phyloP scores from a whole-genome alignment of 2,329 filamentous ascomycete species.

The Fusarium sp. region DNA sequence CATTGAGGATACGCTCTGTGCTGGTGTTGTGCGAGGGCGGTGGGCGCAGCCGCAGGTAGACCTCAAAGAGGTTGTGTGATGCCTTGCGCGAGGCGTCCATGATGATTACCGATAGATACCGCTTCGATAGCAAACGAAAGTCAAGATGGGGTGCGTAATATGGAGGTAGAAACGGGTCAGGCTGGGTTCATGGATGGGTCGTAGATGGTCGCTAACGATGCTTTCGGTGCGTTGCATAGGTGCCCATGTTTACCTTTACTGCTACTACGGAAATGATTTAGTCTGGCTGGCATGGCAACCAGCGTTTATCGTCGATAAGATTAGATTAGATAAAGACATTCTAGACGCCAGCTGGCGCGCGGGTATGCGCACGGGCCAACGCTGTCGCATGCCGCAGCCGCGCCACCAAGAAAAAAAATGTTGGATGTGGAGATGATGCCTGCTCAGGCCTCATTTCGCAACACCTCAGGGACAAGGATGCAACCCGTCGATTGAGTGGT shows the following conservation, averaged over 20 bases:
- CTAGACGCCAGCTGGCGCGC: slow-evolving; percentile 16
- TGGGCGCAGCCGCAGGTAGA: slow-evolving; percentile 86
- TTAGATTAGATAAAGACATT: neutral
- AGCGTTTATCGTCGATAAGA: slow-evolving; percentile 8
- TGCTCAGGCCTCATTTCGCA: slow-evolving; percentile 18
- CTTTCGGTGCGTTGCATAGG: slow-evolving; percentile 13
- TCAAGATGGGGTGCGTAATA: slow-evolving; percentile 17
- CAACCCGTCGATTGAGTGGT: slow-evolving; percentile 26
- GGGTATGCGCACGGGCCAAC: slow-evolving; percentile 20
- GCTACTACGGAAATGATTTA: neutral
- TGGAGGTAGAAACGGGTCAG: slow-evolving; percentile 21
- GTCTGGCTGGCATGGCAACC: slow-evolving; percentile 41
- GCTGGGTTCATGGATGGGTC: slow-evolving; percentile 40
- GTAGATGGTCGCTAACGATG: slow-evolving; percentile 20
- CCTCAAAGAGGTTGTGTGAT: slow-evolving; percentile 80
- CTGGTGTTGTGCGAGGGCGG: slow-evolving; percentile 62
- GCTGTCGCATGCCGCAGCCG: neutral
- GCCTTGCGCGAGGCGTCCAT: slow-evolving; percentile 56
- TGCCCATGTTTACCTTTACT: slow-evolving; percentile 21
- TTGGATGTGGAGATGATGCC: slow-evolving; percentile 8
- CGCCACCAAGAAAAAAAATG: slow-evolving; percentile 6
- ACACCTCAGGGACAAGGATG: slow-evolving; percentile 19
- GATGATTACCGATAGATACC: slow-evolving; percentile 18
- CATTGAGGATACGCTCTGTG: slow-evolving; percentile 79
- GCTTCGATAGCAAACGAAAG: slow-evolving; percentile 15